These are phyloP conservation scores for Apiosordaria backusii DNA, from an alignment of 495 filamentous ascomycete species.

Conservation along the genomic window DNA sequence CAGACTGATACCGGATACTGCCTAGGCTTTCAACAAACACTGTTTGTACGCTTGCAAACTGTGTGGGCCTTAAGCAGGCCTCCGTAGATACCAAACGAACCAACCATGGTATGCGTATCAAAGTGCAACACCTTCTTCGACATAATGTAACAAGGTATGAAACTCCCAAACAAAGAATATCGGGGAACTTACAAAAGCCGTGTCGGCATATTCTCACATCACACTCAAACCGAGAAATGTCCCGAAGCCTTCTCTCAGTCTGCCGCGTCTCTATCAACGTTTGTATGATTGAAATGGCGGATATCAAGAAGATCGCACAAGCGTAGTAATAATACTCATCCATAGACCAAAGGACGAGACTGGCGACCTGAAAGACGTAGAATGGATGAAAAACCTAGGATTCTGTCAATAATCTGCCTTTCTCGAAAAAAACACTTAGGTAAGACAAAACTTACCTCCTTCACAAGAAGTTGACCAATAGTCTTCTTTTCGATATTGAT, in stretches of 20 bases:
- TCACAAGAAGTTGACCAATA: constrained; percentile 73
- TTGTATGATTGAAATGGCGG: constrained; percentile 81
- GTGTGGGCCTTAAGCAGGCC: too few relatives aligned
- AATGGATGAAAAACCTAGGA: constrained; percentile 88
- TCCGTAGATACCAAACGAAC: too few relatives aligned
- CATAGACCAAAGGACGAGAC: constrained; percentile 88
- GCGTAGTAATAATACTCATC: constrained; percentile 99
- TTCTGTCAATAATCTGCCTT: constrained; percentile 7
- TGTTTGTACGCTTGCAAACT: too few relatives aligned
- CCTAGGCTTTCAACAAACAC: too few relatives aligned
- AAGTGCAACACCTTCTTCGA: too few relatives aligned
- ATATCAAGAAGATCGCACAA: constrained; percentile 92
- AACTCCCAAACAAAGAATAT: too few relatives aligned
- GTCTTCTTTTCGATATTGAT: constrained; percentile 92
- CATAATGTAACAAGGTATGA: too few relatives aligned
- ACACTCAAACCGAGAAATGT: constrained; percentile 92
- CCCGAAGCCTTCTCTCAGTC: constrained; percentile 87
- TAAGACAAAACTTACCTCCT: constrained; percentile 59
- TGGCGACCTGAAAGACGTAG: constrained; percentile 96
- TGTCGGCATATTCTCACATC: constrained; percentile 89
- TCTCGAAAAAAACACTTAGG: background rate
- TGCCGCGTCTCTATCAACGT: constrained; percentile 85
- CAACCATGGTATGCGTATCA: too few relatives aligned
- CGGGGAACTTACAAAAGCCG: constrained; percentile 84
- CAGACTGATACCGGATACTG: too few relatives aligned